Evolutionary conservation across 1,284 basidiomycete genomes (phyloP), one percentile per base, ranked within the genome.

Genomic region (Afroboletus lepidellus): DNA sequence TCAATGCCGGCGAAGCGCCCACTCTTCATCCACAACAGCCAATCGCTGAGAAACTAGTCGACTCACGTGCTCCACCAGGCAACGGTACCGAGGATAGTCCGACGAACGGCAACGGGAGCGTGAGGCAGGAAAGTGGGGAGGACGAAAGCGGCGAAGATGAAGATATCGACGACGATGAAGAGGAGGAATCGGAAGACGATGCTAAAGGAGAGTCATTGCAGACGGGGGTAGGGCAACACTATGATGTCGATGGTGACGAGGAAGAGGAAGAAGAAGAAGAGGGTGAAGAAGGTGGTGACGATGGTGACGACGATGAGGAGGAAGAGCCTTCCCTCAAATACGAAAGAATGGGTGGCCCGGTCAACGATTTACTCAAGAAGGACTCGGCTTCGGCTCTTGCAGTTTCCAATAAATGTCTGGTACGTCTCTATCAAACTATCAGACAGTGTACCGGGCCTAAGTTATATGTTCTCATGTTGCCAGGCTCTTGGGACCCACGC

Each of bases 311-410:
- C 0, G 79, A 85, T 0, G 88, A 87, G 0, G 87, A 90, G 16
- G 86, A 88, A n/a, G 90, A 92, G 63, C 89, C 88, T 3, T 81
- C 90, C 0, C 79, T 98, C 64, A 98, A 98, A 69, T 98, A 98
- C 67, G 85, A 90, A 58, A 79, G 90, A 41, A 78, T 98, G 48
- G 80, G 81, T 39, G 91, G 91, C 6, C 75, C 83, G 3, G 76
- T 90, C 37, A 80, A 83, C 3, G 90, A 93, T 60, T 73, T 98
- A n/a, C 78, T 98, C 45, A 84, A 84, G 71, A 93, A 90, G 66
- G 95, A 98, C 67, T 88, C 90, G 18, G 91, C 87, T 1, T 94
- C 92, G 41, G 83, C 92, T 3, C 72, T 97, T 30, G 82, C 86
- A 18, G 83, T 96, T 29, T 89, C 88, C 0, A 82, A 84, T 23